A percentile compares a stretch with the other conserved stretches of the same genome.
Conservation (phyloP, 1,139 yeast genomes). For the Tardiomyces depauwii region DNA sequence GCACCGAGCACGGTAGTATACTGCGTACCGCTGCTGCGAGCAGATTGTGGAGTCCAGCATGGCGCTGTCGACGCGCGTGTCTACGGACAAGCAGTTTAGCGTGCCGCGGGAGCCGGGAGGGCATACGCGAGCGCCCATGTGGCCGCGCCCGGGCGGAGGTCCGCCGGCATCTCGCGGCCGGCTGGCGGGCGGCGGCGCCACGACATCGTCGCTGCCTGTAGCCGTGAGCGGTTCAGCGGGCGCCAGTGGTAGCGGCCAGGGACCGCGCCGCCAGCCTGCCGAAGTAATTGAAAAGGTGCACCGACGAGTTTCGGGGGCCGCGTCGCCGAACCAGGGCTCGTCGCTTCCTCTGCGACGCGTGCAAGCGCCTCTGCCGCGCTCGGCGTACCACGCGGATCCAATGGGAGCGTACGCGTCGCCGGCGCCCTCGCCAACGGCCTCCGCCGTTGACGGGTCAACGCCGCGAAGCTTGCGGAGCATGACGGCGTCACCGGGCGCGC, state of each 20-base stretch:
- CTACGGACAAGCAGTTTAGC: neutral
- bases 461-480: neutral
- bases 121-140: neutral
- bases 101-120: neutral
- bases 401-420: no score
- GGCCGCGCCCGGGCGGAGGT: neutral
- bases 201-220: no score
- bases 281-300: conserved; percentile 16
- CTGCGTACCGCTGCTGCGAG: no score
- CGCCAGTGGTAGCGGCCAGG: neutral
- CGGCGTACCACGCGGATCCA: conserved; percentile 2
- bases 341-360: neutral
- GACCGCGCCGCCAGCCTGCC: conserved; percentile 5
- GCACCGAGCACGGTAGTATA: no score
- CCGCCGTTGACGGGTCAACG: conserved; percentile 4
- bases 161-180: neutral
- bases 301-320: conserved; percentile 10
- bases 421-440: neutral
- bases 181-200: neutral
- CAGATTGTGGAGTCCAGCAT: neutral
- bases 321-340: neutral
- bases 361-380: conserved; percentile 1
- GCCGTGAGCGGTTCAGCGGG: no score
- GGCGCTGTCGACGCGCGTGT: neutral
- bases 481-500: conserved; percentile 1